A percentile compares a stretch with the other conserved stretches of the same genome.
Conservation (phyloP, 1,139 yeast species). For the Scheffersomyces stambukii region DNA sequence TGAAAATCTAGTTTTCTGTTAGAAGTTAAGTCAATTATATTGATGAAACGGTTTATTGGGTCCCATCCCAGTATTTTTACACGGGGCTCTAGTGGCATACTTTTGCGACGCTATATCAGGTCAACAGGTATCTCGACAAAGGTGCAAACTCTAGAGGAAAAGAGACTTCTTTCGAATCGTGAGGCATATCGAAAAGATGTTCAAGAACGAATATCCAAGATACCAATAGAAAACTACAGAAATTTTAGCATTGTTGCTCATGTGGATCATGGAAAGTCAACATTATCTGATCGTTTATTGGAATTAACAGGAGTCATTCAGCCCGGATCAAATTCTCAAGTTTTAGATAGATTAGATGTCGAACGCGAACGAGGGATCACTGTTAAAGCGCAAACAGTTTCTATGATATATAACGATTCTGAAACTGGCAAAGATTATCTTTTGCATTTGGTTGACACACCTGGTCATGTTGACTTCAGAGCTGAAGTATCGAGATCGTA, state of each 20-base stretch:
- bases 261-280: slow-evolving; percentile 96
- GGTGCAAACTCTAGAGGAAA: slow-evolving; percentile 29
- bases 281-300: slow-evolving; percentile 79
- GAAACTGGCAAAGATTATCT: slow-evolving; percentile 60
- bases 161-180: slow-evolving; percentile 23
- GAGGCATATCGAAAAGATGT: slow-evolving; percentile 30
- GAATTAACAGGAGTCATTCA: slow-evolving; percentile 88
- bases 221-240: slow-evolving; percentile 79
- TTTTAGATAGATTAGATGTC: slow-evolving; percentile 85
- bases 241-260: slow-evolving; percentile 96
- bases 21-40: too few species aligned
- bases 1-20: too few species aligned
- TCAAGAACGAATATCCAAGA: slow-evolving; percentile 58
- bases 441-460: slow-evolving; percentile 90
- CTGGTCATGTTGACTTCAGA: slow-evolving; percentile 96
- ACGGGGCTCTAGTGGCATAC: too few species aligned
- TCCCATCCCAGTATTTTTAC: too few species aligned
- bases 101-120: too few species aligned
- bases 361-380: slow-evolving; percentile 96
- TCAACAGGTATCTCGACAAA: too few species aligned
- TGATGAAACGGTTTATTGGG: too few species aligned
- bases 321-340: slow-evolving; percentile 77
- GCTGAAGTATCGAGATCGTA: slow-evolving; percentile 91
- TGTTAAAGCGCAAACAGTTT: slow-evolving; percentile 93
- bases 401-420: slow-evolving; percentile 80